phyloP scores from a whole-genome alignment of 768 basidiomycete genomes.

The Gloeophyllum trabeum region DNA sequence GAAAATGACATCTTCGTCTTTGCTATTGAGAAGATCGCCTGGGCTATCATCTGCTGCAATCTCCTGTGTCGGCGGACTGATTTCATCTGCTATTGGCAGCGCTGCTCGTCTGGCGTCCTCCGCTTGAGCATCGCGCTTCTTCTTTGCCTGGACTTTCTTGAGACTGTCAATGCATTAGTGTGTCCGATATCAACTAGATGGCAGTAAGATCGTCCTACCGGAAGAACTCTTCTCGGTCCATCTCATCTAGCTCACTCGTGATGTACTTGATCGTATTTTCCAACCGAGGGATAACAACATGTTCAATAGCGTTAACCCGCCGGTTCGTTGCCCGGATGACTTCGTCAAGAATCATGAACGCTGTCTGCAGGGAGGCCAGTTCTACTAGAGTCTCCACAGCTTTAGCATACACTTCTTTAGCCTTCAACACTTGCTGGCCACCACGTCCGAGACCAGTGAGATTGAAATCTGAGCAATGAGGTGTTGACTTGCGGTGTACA shows the following conservation, averaged over 20 bases:
- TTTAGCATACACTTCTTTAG: constrained; percentile 97
- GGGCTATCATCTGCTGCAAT: constrained; percentile 9
- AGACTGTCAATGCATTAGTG: constrained; percentile 34
- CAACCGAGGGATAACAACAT: constrained; percentile 88
- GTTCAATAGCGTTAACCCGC: constrained; percentile 96
- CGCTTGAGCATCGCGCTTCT: constrained; percentile 63
- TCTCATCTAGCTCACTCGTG: constrained; percentile 94
- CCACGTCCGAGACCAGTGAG: constrained; percentile 94
- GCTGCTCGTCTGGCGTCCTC: constrained; percentile 11
- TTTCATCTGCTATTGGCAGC: no score
- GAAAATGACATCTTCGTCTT: constrained; percentile 93
- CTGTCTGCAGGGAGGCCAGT: constrained; percentile 92
- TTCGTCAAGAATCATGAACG: constrained; percentile 97
- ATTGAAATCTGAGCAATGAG: constrained; percentile 64
- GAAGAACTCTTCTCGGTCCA: constrained; percentile 96
- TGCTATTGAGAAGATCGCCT: constrained; percentile 67
- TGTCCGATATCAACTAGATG: background rate
- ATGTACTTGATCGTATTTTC: constrained; percentile 99
- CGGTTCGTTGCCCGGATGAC: constrained; percentile 99
- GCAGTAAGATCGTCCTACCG: constrained; percentile 36
- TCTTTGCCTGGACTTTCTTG: constrained; percentile 97
- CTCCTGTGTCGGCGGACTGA: no score
- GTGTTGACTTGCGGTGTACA: background rate
- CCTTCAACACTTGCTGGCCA: constrained; percentile 88
- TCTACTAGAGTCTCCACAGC: constrained; percentile 96